phyloP scores from a whole-genome alignment of 2,329 filamentous ascomycete species.

The Penicillium sp. region DNA sequence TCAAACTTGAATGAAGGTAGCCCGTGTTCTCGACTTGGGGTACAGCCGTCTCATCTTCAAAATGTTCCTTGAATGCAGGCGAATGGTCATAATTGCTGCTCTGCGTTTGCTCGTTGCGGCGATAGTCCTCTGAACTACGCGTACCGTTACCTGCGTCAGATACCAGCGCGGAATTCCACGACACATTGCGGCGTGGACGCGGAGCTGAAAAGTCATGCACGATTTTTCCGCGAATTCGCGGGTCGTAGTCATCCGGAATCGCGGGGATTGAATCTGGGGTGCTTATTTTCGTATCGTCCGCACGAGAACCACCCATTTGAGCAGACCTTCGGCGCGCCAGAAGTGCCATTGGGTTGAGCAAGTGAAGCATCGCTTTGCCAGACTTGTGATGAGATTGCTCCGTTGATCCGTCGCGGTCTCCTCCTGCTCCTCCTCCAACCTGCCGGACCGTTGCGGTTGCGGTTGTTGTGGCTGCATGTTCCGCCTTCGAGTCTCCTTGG shows the following conservation, averaged over 20 bases:
- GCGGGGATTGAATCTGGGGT: conserved; percentile 45
- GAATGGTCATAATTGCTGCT: conserved; percentile 42
- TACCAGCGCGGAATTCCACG: conserved; percentile 16
- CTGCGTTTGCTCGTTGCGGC: conserved; percentile 25
- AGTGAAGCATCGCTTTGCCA: conserved; percentile 48
- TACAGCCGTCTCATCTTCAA: conserved; percentile 45
- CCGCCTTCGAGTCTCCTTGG: conserved; percentile 24
- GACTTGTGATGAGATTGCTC: conserved; percentile 29
- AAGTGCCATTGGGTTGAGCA: conserved; percentile 57
- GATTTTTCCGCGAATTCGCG: conserved; percentile 56
- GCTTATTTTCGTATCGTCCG: conserved; percentile 48
- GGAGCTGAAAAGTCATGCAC: conserved; percentile 62
- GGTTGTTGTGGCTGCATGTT: conserved; percentile 3
- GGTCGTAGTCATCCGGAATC: conserved; percentile 57
- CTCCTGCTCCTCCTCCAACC: not conserved
- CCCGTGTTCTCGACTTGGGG: conserved; percentile 39
- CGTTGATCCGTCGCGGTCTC: not conserved
- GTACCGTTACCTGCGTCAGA: conserved; percentile 9
- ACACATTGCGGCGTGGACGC: conserved; percentile 41
- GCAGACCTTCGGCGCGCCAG: conserved; percentile 53
- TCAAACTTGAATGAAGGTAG: conserved; percentile 37
- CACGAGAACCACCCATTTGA: conserved; percentile 43
- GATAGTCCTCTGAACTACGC: conserved; percentile 11
- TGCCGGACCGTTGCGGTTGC: conserved; percentile 16
- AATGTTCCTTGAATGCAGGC: conserved; percentile 57